phyloP scores from a whole-genome alignment of 2,329 filamentous ascomycete species.

The Huntiella savannae region DNA sequence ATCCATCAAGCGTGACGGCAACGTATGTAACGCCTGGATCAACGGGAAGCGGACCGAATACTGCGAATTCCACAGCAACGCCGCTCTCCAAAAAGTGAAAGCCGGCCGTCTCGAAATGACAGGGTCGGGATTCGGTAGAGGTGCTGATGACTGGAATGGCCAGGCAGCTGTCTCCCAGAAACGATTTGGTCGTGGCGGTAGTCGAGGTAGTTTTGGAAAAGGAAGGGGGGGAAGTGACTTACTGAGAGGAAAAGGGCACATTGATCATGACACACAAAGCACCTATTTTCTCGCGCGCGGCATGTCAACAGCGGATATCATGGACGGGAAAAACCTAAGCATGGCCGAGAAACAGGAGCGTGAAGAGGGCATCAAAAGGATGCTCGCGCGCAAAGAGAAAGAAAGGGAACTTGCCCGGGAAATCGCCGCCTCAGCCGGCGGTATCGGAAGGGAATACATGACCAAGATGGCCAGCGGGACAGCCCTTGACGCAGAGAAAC shows the following conservation, averaged over 20 bases:
- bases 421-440: slow-evolving; percentile 33
- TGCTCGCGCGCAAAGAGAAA: slow-evolving; percentile 46
- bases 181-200: slow-evolving; percentile 28
- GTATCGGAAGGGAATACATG: slow-evolving; percentile 56
- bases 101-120: slow-evolving; percentile 62
- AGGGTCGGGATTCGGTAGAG: slow-evolving; percentile 32
- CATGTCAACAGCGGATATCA: slow-evolving; percentile 37
- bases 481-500: not conserved
- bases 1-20: slow-evolving; percentile 65
- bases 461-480: slow-evolving; percentile 13
- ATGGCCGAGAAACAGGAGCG: slow-evolving; percentile 40
- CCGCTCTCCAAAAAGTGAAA: slow-evolving; percentile 46
- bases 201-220: slow-evolving; percentile 6
- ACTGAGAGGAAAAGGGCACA: slow-evolving; percentile 19
- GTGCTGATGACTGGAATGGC: slow-evolving; percentile 17
- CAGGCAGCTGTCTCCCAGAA: slow-evolving; percentile 15
- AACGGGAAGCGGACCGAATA: slow-evolving; percentile 74
- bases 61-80: slow-evolving; percentile 82
- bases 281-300: slow-evolving; percentile 33
- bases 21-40: slow-evolving; percentile 65
- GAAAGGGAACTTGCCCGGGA: slow-evolving; percentile 54
- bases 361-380: slow-evolving; percentile 46
- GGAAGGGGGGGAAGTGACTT: slow-evolving; percentile 4
- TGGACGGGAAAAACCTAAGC: slow-evolving; percentile 31
- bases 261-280: slow-evolving; percentile 39